Conservation (phyloP, 306 rosid species). For the Hippophae gyantsensis region DNA sequence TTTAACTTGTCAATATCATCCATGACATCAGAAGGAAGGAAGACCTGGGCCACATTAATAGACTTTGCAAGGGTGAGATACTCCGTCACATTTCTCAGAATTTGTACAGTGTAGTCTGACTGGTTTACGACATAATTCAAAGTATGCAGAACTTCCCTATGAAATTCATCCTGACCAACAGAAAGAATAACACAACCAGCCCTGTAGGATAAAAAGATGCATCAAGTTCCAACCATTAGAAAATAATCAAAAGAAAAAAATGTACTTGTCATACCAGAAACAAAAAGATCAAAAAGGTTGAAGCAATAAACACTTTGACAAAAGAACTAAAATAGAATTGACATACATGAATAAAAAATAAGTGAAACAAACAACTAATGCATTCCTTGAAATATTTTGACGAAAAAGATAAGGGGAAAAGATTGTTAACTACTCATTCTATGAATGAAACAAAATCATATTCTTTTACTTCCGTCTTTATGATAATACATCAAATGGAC, state of each 20-base stretch:
- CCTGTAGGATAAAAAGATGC: slow-evolving; percentile 41
- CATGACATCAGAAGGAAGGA: slow-evolving; percentile 77
- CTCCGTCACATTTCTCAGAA: slow-evolving; percentile 75
- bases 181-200: slow-evolving; percentile 80
- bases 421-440: too few relatives aligned
- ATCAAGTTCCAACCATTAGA: slow-evolving; percentile 16
- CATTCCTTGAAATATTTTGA: too few relatives aligned
- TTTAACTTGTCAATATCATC: slow-evolving; percentile 67
- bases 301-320: too few relatives aligned
- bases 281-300: not conserved
- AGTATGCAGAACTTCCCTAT: slow-evolving; percentile 60
- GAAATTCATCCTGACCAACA: slow-evolving; percentile 77
- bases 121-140: slow-evolving; percentile 81
- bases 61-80: slow-evolving; percentile 91
- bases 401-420: too few relatives aligned
- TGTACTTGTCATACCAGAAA: not conserved
- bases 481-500: too few relatives aligned
- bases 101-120: slow-evolving; percentile 78
- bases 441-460: too few relatives aligned
- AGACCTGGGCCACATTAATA: slow-evolving; percentile 63
- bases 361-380: too few relatives aligned
- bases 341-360: too few relatives aligned
- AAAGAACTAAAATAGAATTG: too few relatives aligned
- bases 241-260: not conserved
- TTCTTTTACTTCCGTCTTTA: too few relatives aligned